Evolutionary conservation across 2,329 filamentous ascomycete species (phyloP).

Genomic region (Cladophialophora exuberans): DNA sequence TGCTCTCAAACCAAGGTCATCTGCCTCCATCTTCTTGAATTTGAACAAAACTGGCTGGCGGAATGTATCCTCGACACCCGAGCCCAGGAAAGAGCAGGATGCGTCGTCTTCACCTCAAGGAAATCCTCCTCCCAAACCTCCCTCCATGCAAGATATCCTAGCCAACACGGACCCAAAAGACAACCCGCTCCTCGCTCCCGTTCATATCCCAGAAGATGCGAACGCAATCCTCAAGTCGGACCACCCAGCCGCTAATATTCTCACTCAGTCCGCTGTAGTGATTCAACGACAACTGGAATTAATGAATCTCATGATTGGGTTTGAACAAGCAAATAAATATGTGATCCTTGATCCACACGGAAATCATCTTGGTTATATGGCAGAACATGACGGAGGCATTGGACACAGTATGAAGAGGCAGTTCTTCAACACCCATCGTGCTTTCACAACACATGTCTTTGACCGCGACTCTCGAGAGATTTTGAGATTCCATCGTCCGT

Average conservation of each 20-base stretch:
- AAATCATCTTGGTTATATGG: slow-evolving; percentile 66
- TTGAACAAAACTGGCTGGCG: slow-evolving; percentile 5
- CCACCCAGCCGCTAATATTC: slow-evolving; percentile 61
- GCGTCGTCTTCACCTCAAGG: slow-evolving; percentile 1
- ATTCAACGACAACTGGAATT: slow-evolving; percentile 67
- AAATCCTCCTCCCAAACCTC: slow-evolving; percentile 41
- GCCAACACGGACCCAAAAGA: slow-evolving; percentile 49
- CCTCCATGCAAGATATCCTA: slow-evolving; percentile 41
- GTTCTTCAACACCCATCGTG: slow-evolving; percentile 64
- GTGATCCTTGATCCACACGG: slow-evolving; percentile 67
- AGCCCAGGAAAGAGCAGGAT: slow-evolving; percentile 16
- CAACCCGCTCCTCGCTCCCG: slow-evolving; percentile 60
- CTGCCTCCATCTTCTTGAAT: slow-evolving; percentile 1
- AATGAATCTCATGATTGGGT: slow-evolving; percentile 68
- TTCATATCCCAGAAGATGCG: slow-evolving; percentile 64
- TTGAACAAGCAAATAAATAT: slow-evolving; percentile 69
- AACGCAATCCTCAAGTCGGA: slow-evolving; percentile 60
- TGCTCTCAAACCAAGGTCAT: slow-evolving; percentile 2
- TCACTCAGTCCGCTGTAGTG: slow-evolving; percentile 65
- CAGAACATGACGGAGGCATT: slow-evolving; percentile 64
- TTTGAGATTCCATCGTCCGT: slow-evolving; percentile 64
- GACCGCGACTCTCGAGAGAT: slow-evolving; percentile 64
- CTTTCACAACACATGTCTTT: slow-evolving; percentile 68
- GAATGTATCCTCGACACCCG: neutral
- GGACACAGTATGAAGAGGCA: slow-evolving; percentile 61